Conservation (phyloP, 805 yeast species). For the Yarrowia hollandica region DNA sequence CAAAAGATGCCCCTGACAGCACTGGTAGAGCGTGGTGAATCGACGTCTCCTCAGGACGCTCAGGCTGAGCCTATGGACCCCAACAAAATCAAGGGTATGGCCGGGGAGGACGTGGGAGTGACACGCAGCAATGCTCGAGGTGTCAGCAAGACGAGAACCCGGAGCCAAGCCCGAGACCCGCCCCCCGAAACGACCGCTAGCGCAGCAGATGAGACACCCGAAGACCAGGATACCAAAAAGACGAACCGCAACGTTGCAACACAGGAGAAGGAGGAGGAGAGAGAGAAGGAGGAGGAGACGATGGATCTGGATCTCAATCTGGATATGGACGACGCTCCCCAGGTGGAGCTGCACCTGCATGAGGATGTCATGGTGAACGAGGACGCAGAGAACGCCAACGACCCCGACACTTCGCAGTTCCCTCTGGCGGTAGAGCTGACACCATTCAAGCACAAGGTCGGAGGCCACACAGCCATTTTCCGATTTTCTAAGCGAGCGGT, state of each 20-base stretch:
- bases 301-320: background rate
- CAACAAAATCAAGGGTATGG: slow-evolving; percentile 23
- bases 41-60: background rate
- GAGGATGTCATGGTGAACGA: slow-evolving; percentile 32
- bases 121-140: slow-evolving; percentile 13
- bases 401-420: slow-evolving; percentile 31
- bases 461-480: slow-evolving; percentile 97
- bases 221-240: background rate
- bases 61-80: slow-evolving; percentile 9
- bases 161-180: slow-evolving; percentile 1
- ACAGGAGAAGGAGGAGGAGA: slow-evolving; percentile 4
- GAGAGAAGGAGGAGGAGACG: slow-evolving; percentile 6
- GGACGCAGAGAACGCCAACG: slow-evolving; percentile 31
- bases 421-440: slow-evolving; percentile 79
- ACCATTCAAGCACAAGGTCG: slow-evolving; percentile 92
- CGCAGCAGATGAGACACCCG: background rate
- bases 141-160: slow-evolving; percentile 4
- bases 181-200: background rate
- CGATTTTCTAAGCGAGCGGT: slow-evolving; percentile 88
- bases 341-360: slow-evolving; percentile 18
- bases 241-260: too few relatives aligned
- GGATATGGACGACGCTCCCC: slow-evolving; percentile 1
- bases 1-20: slow-evolving; percentile 2
- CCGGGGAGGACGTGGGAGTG: slow-evolving; percentile 13
- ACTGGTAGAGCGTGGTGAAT: background rate